Base-by-base conservation (phyloP, 495 filamentous ascomycete genomes). In the Stereocaulon alpinum region DNA sequence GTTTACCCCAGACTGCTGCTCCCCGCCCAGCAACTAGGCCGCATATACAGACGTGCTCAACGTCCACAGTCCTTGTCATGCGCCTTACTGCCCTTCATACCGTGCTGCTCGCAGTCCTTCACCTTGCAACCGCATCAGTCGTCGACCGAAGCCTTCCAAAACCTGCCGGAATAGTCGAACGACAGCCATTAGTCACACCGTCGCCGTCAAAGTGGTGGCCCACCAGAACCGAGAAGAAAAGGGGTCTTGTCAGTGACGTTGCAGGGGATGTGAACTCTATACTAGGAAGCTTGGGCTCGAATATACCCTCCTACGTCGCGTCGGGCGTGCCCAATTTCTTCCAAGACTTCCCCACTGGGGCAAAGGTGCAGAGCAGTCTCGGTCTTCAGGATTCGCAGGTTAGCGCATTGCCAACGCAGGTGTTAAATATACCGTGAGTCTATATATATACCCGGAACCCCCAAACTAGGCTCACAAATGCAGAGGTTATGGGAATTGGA, bases 401-500 rank as follows among this genome's bases (percentile, higher is more conserved):
- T 24, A 74, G 67, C 15, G 78, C 82, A 6, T 69, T 79, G 41
- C 86, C 87, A 1, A 86, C 87, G 2, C 79, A 88, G 61, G 85
- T 86, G 18, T 67, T 90, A 53, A 89, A 89, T 63, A 71, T 91
- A 11, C 84, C 85, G 71, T 80, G 65, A 66, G 74, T 68, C 45
- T 22, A 34, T 7, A 29, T 18, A 2, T 9, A 7, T 18, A 34
- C 24, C 0, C 40, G 32, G n/a, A 44, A 59, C 17, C 24, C 37
- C 17, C 53, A 12, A 17, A 4, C 18, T 49, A 24, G 37, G 57
- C 24, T 63, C 11, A 66, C 45, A 27, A 41, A 4, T 12, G 17
- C 55, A 82, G 79, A n/a, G 78, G 78, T n/a, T 91, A 91, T 68
- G 87, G 78, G 40, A 91, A 91, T 61, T 91, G 83, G 79, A 89